A percentile compares a stretch with the other conserved stretches of the same genome.
phyloP scores from a whole-genome alignment of 192 early-diverging fungal genomes.

The Podila epicladia region DNA sequence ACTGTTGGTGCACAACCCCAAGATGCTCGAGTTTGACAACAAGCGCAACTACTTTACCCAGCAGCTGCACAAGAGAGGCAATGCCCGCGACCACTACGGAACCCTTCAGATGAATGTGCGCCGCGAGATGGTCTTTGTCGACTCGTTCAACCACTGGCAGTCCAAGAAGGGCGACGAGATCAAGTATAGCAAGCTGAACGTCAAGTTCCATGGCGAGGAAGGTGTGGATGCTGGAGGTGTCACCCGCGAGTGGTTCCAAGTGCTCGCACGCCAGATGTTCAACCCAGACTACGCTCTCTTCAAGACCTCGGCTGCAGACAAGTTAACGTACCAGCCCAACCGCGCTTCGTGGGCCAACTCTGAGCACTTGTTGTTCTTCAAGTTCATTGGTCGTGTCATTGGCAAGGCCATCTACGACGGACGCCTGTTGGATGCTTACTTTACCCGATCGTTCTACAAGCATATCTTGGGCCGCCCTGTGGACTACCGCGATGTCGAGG shows the following conservation, averaged over 20 bases:
- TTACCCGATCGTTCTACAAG: slow-evolving; percentile 99
- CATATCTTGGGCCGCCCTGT: slow-evolving; percentile 92
- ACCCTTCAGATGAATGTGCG: slow-evolving; percentile 90
- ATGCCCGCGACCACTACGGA: slow-evolving; percentile 68
- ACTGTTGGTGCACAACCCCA: slow-evolving; percentile 95
- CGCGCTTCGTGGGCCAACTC: slow-evolving; percentile 90
- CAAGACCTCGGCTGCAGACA: slow-evolving; percentile 93
- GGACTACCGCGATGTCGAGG: slow-evolving; percentile 98
- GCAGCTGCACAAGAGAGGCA: slow-evolving; percentile 88
- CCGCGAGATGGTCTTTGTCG: slow-evolving; percentile 94
- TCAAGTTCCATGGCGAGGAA: slow-evolving; percentile 96
- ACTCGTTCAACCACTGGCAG: slow-evolving; percentile 95
- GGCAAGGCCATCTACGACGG: slow-evolving; percentile 99
- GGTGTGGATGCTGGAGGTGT: slow-evolving; percentile 99
- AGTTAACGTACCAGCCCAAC: slow-evolving; percentile 98
- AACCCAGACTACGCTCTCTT: slow-evolving; percentile 99
- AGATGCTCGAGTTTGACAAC: slow-evolving; percentile 99
- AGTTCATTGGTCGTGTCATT: slow-evolving; percentile 98
- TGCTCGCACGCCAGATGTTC: slow-evolving; percentile 96
- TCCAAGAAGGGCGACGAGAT: slow-evolving; percentile 92
- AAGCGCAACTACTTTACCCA: slow-evolving; percentile 98
- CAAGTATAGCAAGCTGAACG: slow-evolving; percentile 91
- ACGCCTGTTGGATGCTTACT: slow-evolving; percentile 93
- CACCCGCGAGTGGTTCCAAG: slow-evolving; percentile 98
- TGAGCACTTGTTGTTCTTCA: slow-evolving; percentile 95